These are phyloP conservation scores for Penicillium psychrosexuale DNA, from an alignment of 2,329 filamentous ascomycete genomes.

Conservation along the genomic window DNA sequence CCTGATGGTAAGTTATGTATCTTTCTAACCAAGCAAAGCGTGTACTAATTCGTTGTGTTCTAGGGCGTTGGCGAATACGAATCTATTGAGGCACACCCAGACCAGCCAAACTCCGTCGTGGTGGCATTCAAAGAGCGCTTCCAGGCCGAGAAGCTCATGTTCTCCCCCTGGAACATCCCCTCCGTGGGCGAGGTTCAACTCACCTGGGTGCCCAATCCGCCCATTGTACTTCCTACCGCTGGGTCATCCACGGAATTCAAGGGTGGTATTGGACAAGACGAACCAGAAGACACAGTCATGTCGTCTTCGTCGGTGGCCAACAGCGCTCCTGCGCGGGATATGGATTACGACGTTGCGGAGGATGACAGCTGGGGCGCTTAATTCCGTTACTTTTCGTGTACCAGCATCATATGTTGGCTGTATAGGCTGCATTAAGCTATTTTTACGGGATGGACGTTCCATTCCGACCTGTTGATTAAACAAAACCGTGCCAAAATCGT, in stretches of 20 bases:
- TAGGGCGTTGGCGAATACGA: conserved; percentile 49
- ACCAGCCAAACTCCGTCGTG: conserved; percentile 40
- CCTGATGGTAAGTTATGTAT: conserved; percentile 46
- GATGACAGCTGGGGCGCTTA: conserved; percentile 45
- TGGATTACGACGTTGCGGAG: conserved; percentile 53
- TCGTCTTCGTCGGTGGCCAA: conserved; percentile 20
- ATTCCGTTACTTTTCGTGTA: neutral
- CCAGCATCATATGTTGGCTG: neutral
- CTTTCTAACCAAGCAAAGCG: neutral
- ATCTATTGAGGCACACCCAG: conserved; percentile 43
- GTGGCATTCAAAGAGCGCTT: conserved; percentile 49
- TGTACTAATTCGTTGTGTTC: conserved; percentile 10
- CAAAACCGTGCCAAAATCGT: neutral
- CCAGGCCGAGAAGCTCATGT: conserved; percentile 56
- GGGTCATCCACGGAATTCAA: conserved; percentile 22
- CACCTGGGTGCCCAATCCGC: conserved; percentile 50
- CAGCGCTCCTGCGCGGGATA: conserved; percentile 29
- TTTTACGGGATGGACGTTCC: neutral
- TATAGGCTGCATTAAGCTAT: conserved; percentile 6
- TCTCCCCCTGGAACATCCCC: conserved; percentile 48
- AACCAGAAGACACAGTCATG: conserved; percentile 33
- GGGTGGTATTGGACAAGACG: conserved; percentile 25
- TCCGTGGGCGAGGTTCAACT: conserved; percentile 54
- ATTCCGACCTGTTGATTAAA: neutral
- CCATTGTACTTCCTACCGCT: conserved; percentile 20